Evolutionary conservation across 2,329 filamentous ascomycete genomes (phyloP).

Genomic region (Fusarium miscanthi): DNA sequence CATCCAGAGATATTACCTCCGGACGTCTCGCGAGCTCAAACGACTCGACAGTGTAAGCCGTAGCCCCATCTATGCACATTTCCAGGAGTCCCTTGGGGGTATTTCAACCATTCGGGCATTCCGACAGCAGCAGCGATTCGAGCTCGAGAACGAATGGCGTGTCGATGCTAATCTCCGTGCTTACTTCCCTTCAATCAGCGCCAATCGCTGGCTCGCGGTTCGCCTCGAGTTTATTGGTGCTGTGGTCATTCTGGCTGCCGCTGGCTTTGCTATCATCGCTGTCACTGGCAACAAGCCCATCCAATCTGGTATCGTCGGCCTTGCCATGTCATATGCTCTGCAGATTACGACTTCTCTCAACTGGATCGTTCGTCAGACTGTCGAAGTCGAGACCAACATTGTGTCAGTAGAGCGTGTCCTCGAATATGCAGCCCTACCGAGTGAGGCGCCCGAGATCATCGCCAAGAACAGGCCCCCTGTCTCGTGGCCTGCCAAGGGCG

Average conservation of each 20-base stretch:
- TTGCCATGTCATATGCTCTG: conserved; percentile 96
- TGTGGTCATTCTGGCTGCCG: conserved; percentile 89
- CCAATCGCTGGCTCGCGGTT: conserved; percentile 93
- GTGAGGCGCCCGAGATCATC: conserved; percentile 94
- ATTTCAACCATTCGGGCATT: conserved; percentile 97
- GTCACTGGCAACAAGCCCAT: conserved; percentile 75
- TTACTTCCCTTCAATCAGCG: conserved; percentile 95
- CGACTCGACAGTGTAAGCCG: conserved; percentile 93
- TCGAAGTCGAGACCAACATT: conserved; percentile 99
- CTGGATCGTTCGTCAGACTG: conserved; percentile 98
- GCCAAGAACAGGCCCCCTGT: conserved; percentile 86
- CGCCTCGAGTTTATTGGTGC: conserved; percentile 96
- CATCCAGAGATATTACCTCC: conserved; percentile 96
- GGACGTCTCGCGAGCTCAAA: conserved; percentile 96
- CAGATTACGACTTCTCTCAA: conserved; percentile 98
- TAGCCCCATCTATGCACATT: conserved; percentile 97
- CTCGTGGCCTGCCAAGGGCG: conserved; percentile 90
- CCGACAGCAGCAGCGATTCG: conserved; percentile 86
- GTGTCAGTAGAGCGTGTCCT: conserved; percentile 97
- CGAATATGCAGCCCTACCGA: conserved; percentile 91
- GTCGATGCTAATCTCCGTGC: conserved; percentile 94
- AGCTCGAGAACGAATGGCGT: conserved; percentile 95
- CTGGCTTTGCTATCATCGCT: conserved; percentile 83
- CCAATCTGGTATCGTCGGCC: conserved; percentile 81
- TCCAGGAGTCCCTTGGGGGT: conserved; percentile 95